Evolutionary conservation across 768 basidiomycete genomes (phyloP).

Genomic region (Lactarius indigo): DNA sequence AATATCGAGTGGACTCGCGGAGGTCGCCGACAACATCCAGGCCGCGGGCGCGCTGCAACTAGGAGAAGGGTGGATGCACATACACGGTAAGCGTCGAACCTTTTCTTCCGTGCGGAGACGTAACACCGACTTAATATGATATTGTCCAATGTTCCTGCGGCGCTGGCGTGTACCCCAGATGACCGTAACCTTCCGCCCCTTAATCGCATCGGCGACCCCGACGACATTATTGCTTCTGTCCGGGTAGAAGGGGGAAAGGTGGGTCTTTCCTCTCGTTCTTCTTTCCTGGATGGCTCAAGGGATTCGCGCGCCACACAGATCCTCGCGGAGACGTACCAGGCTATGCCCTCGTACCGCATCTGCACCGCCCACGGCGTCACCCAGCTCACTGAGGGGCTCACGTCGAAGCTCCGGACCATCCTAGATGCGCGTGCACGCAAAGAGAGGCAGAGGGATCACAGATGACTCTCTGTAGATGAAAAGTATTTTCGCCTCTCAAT

Average conservation of each 20-base stretch:
- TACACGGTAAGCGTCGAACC: slow-evolving; percentile 44
- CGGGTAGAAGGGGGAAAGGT: slow-evolving; percentile 68
- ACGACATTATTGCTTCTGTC: slow-evolving; percentile 79
- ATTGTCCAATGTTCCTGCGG: too few species aligned
- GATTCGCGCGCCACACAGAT: slow-evolving; percentile 41
- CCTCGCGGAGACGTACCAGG: slow-evolving; percentile 66
- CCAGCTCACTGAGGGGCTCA: slow-evolving; percentile 65
- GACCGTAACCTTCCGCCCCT: slow-evolving; percentile 70
- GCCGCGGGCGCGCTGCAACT: slow-evolving; percentile 60
- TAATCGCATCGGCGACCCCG: slow-evolving; percentile 75
- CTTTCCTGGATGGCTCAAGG: not conserved
- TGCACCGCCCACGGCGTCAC: slow-evolving; percentile 72
- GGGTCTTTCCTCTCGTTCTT: slow-evolving; percentile 16
- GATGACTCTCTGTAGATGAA: not conserved
- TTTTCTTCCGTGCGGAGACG: not conserved
- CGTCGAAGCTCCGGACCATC: slow-evolving; percentile 41
- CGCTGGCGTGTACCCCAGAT: slow-evolving; percentile 35
- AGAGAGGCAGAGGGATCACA: slow-evolving; percentile 29
- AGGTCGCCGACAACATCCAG: slow-evolving; percentile 64
- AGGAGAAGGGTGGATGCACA: slow-evolving; percentile 84
- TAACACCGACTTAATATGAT: not conserved
- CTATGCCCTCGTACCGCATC: slow-evolving; percentile 81
- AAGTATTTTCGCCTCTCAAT: not conserved
- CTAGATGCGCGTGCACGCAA: slow-evolving; percentile 35
- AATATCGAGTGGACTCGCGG: slow-evolving; percentile 49